A percentile compares a stretch with the other conserved stretches of the same genome.
Conservation (phyloP, 495 filamentous ascomycete genomes). For the Neurospora africana region DNA sequence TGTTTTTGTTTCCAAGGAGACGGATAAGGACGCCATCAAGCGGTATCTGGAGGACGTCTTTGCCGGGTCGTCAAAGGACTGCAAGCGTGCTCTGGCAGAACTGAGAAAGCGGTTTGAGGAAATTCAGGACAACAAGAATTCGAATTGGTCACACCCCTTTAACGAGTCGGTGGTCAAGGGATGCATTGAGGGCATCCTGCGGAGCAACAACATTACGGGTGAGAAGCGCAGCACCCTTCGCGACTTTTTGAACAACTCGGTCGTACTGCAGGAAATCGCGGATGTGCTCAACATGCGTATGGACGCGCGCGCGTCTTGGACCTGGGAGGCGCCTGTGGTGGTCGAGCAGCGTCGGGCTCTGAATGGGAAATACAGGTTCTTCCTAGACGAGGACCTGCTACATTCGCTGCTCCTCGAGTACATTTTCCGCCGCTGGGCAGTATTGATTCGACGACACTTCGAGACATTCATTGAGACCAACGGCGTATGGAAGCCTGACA, state of each 20-base stretch:
- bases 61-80: conserved; percentile 14
- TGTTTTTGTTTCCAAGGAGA: conserved; percentile 28
- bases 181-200: conserved; percentile 42
- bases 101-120: not conserved
- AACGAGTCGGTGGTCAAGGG: conserved; percentile 6
- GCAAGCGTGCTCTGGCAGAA: not conserved
- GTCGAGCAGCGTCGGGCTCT: conserved; percentile 43
- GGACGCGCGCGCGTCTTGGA: conserved; percentile 45
- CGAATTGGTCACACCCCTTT: conserved; percentile 12
- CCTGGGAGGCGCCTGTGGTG: conserved; percentile 33
- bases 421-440: conserved; percentile 35
- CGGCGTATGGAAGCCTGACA: conserved; percentile 23
- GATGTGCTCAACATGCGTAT: conserved; percentile 63
- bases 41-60: conserved; percentile 48
- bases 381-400: conserved; percentile 58
- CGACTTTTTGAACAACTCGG: conserved; percentile 47
- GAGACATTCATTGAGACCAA: conserved; percentile 40
- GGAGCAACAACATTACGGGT: conserved; percentile 46
- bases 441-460: conserved; percentile 5
- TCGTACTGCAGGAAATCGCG: conserved; percentile 50
- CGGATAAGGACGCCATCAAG: conserved; percentile 24
- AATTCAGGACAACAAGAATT: conserved; percentile 10
- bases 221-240: conserved; percentile 47
- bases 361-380: conserved; percentile 58
- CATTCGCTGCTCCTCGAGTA: conserved; percentile 55